Conservation (phyloP, 179 eudicot genomes). For the Spergularia azorica region DNA sequence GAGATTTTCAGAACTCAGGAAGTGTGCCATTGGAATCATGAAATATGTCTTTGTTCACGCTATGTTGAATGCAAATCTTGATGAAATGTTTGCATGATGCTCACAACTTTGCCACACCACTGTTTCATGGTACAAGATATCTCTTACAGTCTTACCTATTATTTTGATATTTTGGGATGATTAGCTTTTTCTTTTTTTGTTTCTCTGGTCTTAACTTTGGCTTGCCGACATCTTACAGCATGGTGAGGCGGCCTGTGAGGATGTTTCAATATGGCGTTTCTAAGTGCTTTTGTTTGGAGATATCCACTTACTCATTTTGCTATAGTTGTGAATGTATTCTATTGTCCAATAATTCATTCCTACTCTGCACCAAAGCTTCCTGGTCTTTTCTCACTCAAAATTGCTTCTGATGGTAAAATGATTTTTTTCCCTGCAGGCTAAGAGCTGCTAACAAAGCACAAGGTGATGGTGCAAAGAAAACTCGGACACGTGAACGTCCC, state of each 20-base stretch:
- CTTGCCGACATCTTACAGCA: no score
- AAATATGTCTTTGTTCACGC: no score
- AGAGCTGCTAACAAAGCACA: conserved; percentile 70
- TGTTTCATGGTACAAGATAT: not conserved
- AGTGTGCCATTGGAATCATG: no score
- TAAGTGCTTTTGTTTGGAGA: not conserved
- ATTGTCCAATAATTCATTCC: not conserved
- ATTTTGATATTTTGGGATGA: no score
- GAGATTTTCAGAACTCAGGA: no score
- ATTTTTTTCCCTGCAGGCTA: conserved; percentile 36
- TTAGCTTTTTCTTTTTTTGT: no score
- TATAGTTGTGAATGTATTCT: not conserved
- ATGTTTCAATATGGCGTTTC: not conserved
- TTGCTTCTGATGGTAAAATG: not conserved
- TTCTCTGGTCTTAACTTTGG: no score
- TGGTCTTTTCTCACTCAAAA: not conserved
- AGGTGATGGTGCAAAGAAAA: conserved; percentile 42
- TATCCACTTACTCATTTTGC: not conserved
- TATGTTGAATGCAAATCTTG: not conserved
- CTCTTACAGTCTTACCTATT: not conserved
- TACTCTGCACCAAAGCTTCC: not conserved
- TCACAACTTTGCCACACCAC: not conserved
- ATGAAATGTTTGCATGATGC: conserved; percentile 2
- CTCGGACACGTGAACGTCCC: conserved; percentile 44
- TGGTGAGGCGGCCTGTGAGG: no score